Evolutionary conservation across 495 filamentous ascomycete species (phyloP), one percentile per base, ranked within the genome.

Genomic region (Neurospora sp.): DNA sequence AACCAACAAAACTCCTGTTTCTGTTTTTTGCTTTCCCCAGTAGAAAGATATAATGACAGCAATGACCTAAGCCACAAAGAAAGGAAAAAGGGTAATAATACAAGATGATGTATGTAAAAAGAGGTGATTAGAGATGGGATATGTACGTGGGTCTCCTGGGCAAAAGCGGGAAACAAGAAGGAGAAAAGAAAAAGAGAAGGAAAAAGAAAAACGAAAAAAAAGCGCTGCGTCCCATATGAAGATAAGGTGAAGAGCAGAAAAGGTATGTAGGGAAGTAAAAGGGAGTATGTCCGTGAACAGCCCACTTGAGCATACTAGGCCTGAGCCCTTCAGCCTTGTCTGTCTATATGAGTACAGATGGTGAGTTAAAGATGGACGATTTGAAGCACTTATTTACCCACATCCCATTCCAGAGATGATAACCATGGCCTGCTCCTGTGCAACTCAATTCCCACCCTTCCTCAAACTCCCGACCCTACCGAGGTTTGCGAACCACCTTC

Each of bases 401-500:
- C 35, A n/a, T 46, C 42, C 7, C 18, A 3, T n/a, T n/a, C 8
- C 41, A 44, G 40, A 5, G 16, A 16, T 18, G 3, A 10, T 10
- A 10, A 11, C 39, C 38, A 39, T 10, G 38, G 9, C 38, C 39
- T 10, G 10, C 14, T 44, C 41, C 8, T 7, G 18, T 46, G 46
- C 10, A 14, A 10, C 46, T 53, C 10, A 53, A 53, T 53, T 9
- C 18, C 7, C 7, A 16, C 77, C 77, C 18, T 75, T 83, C 70
- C 81, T 78, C 53, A 80, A 40, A 42, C 78, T 84, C 59, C 79
- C 75, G 66, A 80, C 79, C 48, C 78, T 75, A 38, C 79, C 81
- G 12, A 83, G 74, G 1, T 78, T 61, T 2, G 2, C 78, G 0
- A 85, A 74, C 83, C 83, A 85, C 72, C 81, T 82, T 66, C 81